phyloP scores from a whole-genome alignment of 768 basidiomycete genomes.

The Pluteus cervinus region DNA sequence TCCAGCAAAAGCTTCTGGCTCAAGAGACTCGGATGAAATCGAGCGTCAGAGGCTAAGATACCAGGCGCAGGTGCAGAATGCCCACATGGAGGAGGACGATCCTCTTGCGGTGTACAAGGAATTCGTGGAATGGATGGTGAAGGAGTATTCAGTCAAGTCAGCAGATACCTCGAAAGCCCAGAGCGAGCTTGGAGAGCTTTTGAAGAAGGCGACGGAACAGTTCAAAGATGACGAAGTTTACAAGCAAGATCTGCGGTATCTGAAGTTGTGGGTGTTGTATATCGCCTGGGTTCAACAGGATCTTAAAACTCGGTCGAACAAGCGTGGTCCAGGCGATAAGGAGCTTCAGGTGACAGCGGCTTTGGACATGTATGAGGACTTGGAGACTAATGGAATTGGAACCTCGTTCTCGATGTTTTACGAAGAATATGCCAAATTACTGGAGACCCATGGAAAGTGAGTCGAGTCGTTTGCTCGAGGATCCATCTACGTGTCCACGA shows the following conservation, averaged over 20 bases:
- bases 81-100: conserved; percentile 73
- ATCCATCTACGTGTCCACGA: not conserved
- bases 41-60: conserved; percentile 31
- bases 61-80: conserved; percentile 38
- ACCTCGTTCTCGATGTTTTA: conserved; percentile 76
- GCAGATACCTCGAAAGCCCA: too few species aligned
- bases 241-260: conserved; percentile 82
- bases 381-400: conserved; percentile 71
- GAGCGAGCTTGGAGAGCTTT: conserved; percentile 72
- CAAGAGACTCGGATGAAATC: conserved; percentile 14
- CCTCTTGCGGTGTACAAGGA: conserved; percentile 79
- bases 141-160: conserved; percentile 69
- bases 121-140: conserved; percentile 87
- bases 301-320: too few species aligned
- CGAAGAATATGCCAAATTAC: conserved; percentile 80
- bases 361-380: conserved; percentile 66
- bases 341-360: conserved; percentile 67
- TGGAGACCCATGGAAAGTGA: conserved; percentile 77
- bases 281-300: too few species aligned
- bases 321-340: too few species aligned
- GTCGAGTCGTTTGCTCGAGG: conserved; percentile 18
- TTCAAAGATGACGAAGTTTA: conserved; percentile 84
- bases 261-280: conserved; percentile 89
- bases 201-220: conserved; percentile 77
- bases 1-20: conserved; percentile 1